phyloP scores from a whole-genome alignment of 1,284 basidiomycete species.

The Coniferiporia weirii region DNA sequence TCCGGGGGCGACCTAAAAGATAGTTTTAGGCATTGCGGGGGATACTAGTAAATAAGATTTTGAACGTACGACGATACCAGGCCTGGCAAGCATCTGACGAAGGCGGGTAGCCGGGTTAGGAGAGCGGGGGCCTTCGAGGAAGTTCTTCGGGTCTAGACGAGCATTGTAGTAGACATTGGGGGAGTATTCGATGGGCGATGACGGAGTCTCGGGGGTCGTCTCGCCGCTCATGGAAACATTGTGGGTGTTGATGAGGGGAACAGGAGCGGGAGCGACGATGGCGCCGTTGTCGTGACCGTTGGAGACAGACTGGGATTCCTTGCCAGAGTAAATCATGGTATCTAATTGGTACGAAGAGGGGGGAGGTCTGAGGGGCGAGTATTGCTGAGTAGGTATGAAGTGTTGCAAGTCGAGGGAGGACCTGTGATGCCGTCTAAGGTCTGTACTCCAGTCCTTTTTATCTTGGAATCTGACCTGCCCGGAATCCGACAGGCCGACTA shows the following conservation, averaged over 20 bases:
- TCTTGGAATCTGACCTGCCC: not conserved
- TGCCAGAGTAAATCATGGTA: constrained; percentile 20
- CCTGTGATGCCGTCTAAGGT: not conserved
- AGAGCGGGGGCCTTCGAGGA: constrained; percentile 61
- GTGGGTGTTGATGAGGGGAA: not conserved
- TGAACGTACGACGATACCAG: constrained; percentile 60
- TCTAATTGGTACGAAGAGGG: not conserved
- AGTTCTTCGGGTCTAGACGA: constrained; percentile 64
- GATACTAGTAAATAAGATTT: not conserved
- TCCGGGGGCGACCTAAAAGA: constrained; percentile 61
- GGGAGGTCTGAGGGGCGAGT: not conserved
- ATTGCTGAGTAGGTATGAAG: not conserved
- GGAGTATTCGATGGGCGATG: constrained; percentile 2
- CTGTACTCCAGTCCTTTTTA: not conserved
- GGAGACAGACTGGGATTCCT: constrained; percentile 17
- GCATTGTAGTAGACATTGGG: constrained; percentile 44
- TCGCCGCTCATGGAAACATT: constrained; percentile 3
- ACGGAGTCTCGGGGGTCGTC: constrained; percentile 13
- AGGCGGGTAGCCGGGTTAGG: constrained; percentile 64
- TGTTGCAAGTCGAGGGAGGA: not conserved
- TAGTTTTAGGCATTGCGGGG: not conserved
- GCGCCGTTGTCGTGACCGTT: constrained; percentile 14
- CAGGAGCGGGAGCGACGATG: constrained; percentile 2
- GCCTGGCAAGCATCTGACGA: constrained; percentile 69
- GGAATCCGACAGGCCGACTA: not conserved